phyloP scores from a whole-genome alignment of 192 early-diverging fungal genomes.

The Coemansia sp. region DNA sequence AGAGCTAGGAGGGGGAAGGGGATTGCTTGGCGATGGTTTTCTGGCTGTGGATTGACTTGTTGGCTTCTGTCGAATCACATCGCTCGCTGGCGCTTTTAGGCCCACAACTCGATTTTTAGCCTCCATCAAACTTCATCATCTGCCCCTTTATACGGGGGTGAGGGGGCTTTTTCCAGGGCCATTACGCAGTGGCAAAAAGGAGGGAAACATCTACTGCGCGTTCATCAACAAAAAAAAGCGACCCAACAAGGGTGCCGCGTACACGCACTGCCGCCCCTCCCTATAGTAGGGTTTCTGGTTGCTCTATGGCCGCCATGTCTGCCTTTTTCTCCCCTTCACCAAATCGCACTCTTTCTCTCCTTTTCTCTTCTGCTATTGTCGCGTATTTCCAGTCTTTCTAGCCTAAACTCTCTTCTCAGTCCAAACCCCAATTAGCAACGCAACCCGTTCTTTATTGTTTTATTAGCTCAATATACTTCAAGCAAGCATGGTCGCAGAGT shows the following conservation, averaged over 20 bases:
- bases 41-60: not conserved
- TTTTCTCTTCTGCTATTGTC: not conserved
- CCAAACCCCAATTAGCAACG: not conserved
- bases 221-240: too few relatives aligned
- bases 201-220: too few relatives aligned
- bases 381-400: not conserved
- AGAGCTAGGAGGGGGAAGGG: too few relatives aligned
- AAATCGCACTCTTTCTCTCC: not conserved
- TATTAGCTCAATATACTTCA: not conserved
- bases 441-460: not conserved
- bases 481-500: constrained; percentile 1
- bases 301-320: too few relatives aligned
- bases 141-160: not conserved
- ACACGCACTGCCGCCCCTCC: too few relatives aligned
- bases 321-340: too few relatives aligned
- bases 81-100: not conserved
- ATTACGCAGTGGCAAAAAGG: too few relatives aligned
- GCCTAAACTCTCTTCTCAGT: not conserved
- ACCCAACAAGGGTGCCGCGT: too few relatives aligned
- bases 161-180: too few relatives aligned
- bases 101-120: not conserved
- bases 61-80: constrained; percentile 9
- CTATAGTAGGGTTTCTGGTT: too few relatives aligned
- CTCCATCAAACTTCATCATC: not conserved
- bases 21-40: not conserved